phyloP scores from a whole-genome alignment of 1,284 basidiomycete species.

The Moniliophthora roreri region DNA sequence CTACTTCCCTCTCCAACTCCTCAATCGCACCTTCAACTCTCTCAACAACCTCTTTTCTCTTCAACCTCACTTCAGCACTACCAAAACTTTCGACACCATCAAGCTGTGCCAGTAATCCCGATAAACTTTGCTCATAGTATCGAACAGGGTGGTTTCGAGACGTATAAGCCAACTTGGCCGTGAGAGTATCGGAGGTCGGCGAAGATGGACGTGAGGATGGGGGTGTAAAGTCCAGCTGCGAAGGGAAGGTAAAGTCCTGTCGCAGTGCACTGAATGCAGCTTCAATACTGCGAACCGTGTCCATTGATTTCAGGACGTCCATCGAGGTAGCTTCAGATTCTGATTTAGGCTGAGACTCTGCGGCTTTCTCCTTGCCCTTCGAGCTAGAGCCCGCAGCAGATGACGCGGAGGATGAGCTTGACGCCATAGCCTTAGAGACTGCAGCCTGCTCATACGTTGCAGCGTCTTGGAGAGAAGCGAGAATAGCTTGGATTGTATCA shows the following conservation, averaged over 20 bases:
- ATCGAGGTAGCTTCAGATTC: constrained; percentile 23
- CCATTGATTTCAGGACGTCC: constrained; percentile 31
- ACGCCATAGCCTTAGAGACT: neutral
- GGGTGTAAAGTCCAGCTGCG: constrained; percentile 38
- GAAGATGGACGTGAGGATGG: constrained; percentile 18
- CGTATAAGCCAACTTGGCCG: constrained; percentile 44
- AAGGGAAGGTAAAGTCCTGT: constrained; percentile 41
- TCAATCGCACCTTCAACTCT: constrained; percentile 54
- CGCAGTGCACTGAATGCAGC: constrained; percentile 34
- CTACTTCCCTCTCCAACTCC: constrained; percentile 42
- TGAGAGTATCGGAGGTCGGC: constrained; percentile 16
- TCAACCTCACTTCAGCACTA: constrained; percentile 45
- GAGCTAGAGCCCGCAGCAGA: constrained; percentile 7
- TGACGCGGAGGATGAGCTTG: constrained; percentile 7
- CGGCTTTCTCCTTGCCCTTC: constrained; percentile 34
- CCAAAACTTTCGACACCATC: constrained; percentile 60
- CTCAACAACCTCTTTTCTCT: constrained; percentile 51
- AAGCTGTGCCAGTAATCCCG: constrained; percentile 49
- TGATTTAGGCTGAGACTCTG: constrained; percentile 5
- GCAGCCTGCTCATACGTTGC: neutral
- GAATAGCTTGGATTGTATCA: constrained; percentile 37
- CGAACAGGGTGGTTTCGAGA: constrained; percentile 56
- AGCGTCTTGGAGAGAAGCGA: constrained; percentile 30
- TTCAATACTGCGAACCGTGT: constrained; percentile 36
- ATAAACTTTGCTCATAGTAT: constrained; percentile 56